Base-by-base conservation (phyloP, 805 yeast genomes). In the Candida quercuum region DNA sequence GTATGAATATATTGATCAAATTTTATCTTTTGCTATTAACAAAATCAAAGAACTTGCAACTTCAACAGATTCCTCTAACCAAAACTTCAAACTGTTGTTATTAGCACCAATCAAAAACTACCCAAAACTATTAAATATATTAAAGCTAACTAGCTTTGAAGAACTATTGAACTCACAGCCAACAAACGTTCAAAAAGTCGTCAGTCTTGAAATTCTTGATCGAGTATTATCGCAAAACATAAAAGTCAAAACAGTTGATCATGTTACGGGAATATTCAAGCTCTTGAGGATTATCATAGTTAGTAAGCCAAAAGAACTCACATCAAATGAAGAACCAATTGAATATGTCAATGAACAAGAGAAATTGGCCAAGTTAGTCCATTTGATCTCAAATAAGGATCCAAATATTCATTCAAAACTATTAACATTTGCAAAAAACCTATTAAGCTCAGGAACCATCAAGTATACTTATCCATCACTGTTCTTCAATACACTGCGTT, bases 381-480 rank as follows among this genome's bases (percentile, higher is more conserved):
- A 83, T 52, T 64, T 84, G 42, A 56, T 88, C 4, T 67, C 71
- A 39, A 67, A 69, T 41, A 64, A 63, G 29, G 73, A 77, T 51
- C 66, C 76, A 21, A 57, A 60, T 6, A 28, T 36, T 8, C 71
- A 74, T 29, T 63, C 71, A 28, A 67, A 69, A 38, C 56, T 80
- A 32, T 56, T 78, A 9, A 61, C 64, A 27, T 55, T 54, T 2
- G 66, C 77, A 6, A 68, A 67, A 40, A 69, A 67, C 40, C 70
- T 71, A 29, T 65, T 85, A 37, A 59, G 68, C 36, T 70, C 71
- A 25, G 81, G 81, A n/a, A 76, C 78, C 46, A 71, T 78, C 30
- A 71, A 71, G 43, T 77, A 70, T 54, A 81, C 93, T 0, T 85
- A 80, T 54, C 95, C 96, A 4, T 74, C 96, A 1, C 61, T 91